Evolutionary conservation across 441 rosid species (phyloP).

Genomic region (Flueggea neowawraea): DNA sequence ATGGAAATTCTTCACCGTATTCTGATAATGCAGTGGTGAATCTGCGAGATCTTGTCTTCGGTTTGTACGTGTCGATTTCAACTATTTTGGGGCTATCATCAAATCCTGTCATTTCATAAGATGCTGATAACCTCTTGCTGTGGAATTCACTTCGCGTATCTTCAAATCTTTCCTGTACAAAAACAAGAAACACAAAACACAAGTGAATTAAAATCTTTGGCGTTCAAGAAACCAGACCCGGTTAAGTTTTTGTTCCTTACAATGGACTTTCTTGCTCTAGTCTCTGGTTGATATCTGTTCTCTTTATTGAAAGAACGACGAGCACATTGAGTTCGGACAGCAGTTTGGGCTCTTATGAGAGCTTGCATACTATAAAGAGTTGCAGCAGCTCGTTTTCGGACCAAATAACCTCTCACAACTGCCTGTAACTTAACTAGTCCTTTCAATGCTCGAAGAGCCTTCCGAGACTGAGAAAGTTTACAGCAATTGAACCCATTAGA

Average conservation of each 20-base stretch:
- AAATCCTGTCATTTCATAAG: conserved; percentile 38
- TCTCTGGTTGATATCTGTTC: conserved; percentile 36
- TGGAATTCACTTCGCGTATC: conserved; percentile 70
- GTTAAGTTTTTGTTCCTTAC: conserved; percentile 30
- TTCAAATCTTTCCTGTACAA: conserved; percentile 60
- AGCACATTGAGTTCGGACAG: conserved; percentile 46
- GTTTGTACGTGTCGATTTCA: conserved; percentile 82
- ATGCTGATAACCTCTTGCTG: conserved; percentile 65
- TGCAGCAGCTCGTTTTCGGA: conserved; percentile 67
- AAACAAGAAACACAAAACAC: neutral
- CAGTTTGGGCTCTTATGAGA: conserved; percentile 66
- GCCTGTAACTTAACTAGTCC: conserved; percentile 90
- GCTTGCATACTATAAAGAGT: conserved; percentile 79
- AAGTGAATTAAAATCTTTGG: too few species aligned
- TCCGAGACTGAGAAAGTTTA: conserved; percentile 55
- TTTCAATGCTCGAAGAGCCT: conserved; percentile 80
- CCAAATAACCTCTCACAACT: conserved; percentile 78
- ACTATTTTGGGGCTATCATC: conserved; percentile 87
- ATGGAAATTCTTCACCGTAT: conserved; percentile 37
- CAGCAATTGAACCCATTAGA: neutral
- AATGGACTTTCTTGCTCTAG: conserved; percentile 40
- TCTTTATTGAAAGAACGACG: conserved; percentile 49
- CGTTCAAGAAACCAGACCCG: too few species aligned
- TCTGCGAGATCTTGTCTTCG: conserved; percentile 65
- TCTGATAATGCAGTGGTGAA: conserved; percentile 42